Evolutionary conservation across 2,329 filamentous ascomycete species (phyloP), one percentile per base, ranked within the genome.

Genomic region (Neospermospora avenae): DNA sequence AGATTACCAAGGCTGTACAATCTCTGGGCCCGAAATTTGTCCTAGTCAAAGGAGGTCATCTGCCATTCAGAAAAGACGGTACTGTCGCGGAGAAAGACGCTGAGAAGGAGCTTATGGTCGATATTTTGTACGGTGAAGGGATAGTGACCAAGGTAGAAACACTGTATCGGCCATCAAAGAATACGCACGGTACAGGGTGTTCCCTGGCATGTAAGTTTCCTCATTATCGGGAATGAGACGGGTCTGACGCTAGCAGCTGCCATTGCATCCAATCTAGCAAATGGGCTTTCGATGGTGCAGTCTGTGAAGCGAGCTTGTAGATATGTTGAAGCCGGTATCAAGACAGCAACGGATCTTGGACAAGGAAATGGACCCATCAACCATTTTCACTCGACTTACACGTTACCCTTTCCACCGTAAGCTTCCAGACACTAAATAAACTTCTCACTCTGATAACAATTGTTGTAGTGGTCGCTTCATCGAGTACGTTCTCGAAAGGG

Each of bases 161-260:
- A 41, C 79, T 81, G 4, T 97, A 89, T 71, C 80, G 91, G 63
- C 76, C 80, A 10, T 91, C 88, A 8, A 87, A 80, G 61, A 93
- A 93, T 71, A 98, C 93, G 0, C 95, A 99, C 70, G 95, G 95
- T 0, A 98, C 95, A 0, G 95, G 95, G 3, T 99, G 95, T 72
- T 96, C 92, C 10, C 81, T 98, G 61, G 95, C 95, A 42, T 96
- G 87, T 90, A 74, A 77, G 86, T 79, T 31, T 18, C 28, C 35
- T 22, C 11, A 14, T 4, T 10, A 4, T 34, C 51, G 1, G 22
- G 3, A 24, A 13, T 18, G 14, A 39, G 28, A 42, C 1, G 24
- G n/a, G 1, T 37, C 60, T 68, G 42, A 66, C 48, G 24, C n/a
- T 18, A 42, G 18, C 35, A 73, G 86, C 89, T 63, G 88, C 89